Evolutionary conservation across 2,329 filamentous ascomycete genomes (phyloP), one percentile per base, ranked within the genome.

Genomic region (Gaeumannomyces tritici): DNA sequence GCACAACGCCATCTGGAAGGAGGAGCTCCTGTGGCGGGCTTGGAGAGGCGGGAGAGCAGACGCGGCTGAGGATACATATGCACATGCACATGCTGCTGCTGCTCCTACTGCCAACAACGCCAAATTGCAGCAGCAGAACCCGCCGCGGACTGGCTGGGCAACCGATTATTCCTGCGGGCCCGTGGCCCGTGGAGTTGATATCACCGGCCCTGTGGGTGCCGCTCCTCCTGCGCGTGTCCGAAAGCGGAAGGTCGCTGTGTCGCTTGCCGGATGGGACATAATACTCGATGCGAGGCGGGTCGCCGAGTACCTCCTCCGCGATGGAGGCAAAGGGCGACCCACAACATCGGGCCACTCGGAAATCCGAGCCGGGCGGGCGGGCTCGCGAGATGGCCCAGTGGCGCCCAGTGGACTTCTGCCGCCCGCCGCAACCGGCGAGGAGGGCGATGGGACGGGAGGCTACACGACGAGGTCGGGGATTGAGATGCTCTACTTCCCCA

Each of bases 1-100:
- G 29, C 80, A 90, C 66, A 89, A 88, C 65, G 83, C 89, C 54
- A 73, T 89, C 9, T 91, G 88, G 88, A 85, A 83, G 66, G 84
- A 89, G 59, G 85, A 89, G 64, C 71, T 90, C 57, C 65, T 80
- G 62, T 68, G 71, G 59, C 64, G 66, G 35, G 55, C 59, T 26
- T 60, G 59, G 47, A 61, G 42, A 62, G 63, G 63, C 57, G 0
- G 64, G 62, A 26, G 61, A 64, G 24, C 51, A 33, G 31, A 57
- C 11, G 55, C 35, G 9, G 29, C 15, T 31, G 51, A 35, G 47
- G 28, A 62, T 28, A 55, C 56, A 11, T 3, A 51, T n/a, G 42
- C 21, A 21, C 42, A n/a, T 51, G 42, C 42, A 51, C 42, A 6
- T 47, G 21, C 7, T 51, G n/a, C 21, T 47, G 21, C 7, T 51